Conservation (phyloP, 208 protist genomes). For the Leishmania major region DNA sequence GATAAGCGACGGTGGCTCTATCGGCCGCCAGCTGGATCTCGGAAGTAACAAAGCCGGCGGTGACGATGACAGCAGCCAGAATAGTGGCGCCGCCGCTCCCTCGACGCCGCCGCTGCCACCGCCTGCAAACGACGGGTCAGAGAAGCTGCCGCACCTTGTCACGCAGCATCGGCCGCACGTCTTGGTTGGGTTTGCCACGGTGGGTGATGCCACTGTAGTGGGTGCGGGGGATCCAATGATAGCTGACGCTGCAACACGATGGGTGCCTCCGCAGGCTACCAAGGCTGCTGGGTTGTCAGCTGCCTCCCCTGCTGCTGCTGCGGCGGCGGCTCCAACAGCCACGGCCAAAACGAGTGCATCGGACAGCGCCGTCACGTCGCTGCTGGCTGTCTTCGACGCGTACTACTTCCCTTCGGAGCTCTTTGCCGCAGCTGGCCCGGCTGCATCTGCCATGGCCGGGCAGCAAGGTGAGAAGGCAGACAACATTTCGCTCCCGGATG, state of each 20-base stretch:
- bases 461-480: background rate
- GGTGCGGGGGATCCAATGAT: background rate
- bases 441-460: background rate
- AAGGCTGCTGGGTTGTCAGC: background rate
- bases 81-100: background rate
- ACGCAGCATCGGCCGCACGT: constrained; percentile 29
- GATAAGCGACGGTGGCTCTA: background rate
- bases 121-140: background rate
- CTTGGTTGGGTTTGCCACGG: constrained; percentile 15
- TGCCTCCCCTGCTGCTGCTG: background rate
- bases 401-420: constrained; percentile 36
- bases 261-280: constrained; percentile 1
- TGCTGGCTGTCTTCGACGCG: constrained; percentile 35
- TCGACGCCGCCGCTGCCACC: background rate
- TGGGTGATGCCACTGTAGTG: background rate
- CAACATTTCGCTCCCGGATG: background rate
- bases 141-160: background rate
- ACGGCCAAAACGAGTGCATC: background rate
- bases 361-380: constrained; percentile 1
- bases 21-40: background rate
- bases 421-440: constrained; percentile 1
- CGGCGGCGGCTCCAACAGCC: background rate
- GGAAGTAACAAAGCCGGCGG: background rate
- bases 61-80: no score
- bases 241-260: constrained; percentile 12